Evolutionary conservation across 805 yeast species (phyloP).

Genomic region (Ogataea kodamae): DNA sequence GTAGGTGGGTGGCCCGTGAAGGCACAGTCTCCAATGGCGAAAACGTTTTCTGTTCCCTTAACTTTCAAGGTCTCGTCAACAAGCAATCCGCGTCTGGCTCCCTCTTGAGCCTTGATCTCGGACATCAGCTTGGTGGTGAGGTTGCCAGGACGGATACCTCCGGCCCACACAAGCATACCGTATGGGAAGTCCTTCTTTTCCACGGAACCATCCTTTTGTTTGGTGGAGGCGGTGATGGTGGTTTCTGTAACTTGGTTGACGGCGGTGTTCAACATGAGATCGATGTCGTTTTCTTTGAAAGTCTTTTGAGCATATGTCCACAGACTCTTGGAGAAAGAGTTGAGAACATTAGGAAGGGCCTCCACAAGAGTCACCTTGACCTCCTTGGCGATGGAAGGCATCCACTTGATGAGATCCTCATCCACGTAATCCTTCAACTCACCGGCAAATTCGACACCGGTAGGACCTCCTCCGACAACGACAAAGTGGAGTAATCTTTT

Average conservation of each 20-base stretch:
- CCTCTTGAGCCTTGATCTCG: constrained; percentile 48
- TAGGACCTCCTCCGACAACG: constrained; percentile 59
- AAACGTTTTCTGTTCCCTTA: constrained; percentile 46
- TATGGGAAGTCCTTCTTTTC: constrained; percentile 43
- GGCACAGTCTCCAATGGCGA: constrained; percentile 54
- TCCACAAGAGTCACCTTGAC: constrained; percentile 48
- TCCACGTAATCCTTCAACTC: constrained; percentile 55
- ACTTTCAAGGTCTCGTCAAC: constrained; percentile 47
- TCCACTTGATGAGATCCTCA: constrained; percentile 51
- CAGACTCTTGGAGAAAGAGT: constrained; percentile 48
- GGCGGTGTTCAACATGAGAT: constrained; percentile 46
- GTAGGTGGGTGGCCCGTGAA: constrained; percentile 55
- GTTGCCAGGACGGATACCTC: constrained; percentile 53
- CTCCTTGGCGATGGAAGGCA: constrained; percentile 51
- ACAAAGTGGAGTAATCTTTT: constrained; percentile 48
- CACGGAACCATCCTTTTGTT: constrained; percentile 40
- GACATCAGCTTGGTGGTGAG: constrained; percentile 41
- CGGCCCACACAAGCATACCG: constrained; percentile 57
- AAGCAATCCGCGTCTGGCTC: constrained; percentile 51
- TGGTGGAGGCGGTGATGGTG: constrained; percentile 41
- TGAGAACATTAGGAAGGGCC: constrained; percentile 52
- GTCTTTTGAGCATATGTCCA: constrained; percentile 51
- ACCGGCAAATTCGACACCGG: constrained; percentile 58
- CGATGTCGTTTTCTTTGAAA: constrained; percentile 47
- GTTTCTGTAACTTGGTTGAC: constrained; percentile 46